These are phyloP conservation scores for Leccinum solheimii DNA, from an alignment of 1,284 basidiomycete species.

Conservation along the genomic window DNA sequence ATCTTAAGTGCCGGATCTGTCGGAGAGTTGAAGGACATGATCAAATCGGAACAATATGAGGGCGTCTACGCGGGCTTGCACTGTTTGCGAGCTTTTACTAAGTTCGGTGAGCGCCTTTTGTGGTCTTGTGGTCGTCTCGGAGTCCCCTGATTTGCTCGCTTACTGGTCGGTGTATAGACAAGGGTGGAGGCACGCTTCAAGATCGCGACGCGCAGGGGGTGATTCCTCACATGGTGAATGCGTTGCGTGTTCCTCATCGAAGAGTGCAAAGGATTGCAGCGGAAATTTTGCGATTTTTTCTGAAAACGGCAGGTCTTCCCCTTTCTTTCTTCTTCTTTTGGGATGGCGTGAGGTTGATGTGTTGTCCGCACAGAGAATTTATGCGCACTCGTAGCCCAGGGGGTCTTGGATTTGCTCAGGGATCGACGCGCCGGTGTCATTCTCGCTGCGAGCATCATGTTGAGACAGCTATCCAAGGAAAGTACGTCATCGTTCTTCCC, in stretches of 20 bases:
- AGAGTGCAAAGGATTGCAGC: slow-evolving; percentile 14
- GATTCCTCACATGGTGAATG: slow-evolving; percentile 17
- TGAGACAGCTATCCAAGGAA: slow-evolving; percentile 16
- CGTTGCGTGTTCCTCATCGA: slow-evolving; percentile 17
- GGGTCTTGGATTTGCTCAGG: slow-evolving; percentile 20
- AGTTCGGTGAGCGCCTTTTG: slow-evolving; percentile 19
- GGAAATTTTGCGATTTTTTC: slow-evolving; percentile 14
- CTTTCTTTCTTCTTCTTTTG: neutral
- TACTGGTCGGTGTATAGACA: neutral
- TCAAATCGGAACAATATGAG: slow-evolving; percentile 10
- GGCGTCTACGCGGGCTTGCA: slow-evolving; percentile 22
- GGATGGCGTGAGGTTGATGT: neutral
- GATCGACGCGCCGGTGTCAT: slow-evolving; percentile 23
- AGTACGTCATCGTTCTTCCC: slow-evolving; percentile 12
- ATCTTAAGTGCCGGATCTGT: slow-evolving; percentile 19
- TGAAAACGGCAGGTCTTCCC: slow-evolving; percentile 4
- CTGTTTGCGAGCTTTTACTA: slow-evolving; percentile 20
- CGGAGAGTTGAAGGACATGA: slow-evolving; percentile 16
- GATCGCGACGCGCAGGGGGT: slow-evolving; percentile 5
- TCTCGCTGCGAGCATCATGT: slow-evolving; percentile 13
- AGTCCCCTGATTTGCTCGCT: neutral
- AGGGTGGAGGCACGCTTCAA: neutral
- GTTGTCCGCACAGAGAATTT: neutral
- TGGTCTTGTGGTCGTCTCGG: neutral
- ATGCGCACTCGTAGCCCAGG: slow-evolving; percentile 5